A percentile compares a stretch with the other conserved stretches of the same genome.
phyloP scores from a whole-genome alignment of 2,329 filamentous ascomycete genomes.

The Fusarium subtropicale region DNA sequence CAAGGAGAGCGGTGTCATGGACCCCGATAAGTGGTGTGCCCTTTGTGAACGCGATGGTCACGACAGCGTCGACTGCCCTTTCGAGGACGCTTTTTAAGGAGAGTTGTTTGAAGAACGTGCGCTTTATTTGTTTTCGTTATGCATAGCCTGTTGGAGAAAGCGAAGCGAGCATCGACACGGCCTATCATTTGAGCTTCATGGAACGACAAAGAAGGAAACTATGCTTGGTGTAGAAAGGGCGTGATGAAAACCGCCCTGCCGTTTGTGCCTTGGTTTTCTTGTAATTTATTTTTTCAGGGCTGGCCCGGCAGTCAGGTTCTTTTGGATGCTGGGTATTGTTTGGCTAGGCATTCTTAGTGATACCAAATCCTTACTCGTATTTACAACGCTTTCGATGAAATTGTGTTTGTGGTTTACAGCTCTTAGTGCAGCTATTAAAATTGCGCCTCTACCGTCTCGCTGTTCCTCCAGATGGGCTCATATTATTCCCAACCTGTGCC shows the following conservation, averaged over 20 bases:
- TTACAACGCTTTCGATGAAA: slow-evolving; percentile 26
- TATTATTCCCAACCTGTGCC: slow-evolving; percentile 3
- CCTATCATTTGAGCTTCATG: slow-evolving; percentile 23
- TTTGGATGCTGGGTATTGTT: slow-evolving; percentile 43
- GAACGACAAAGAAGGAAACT: slow-evolving; percentile 25
- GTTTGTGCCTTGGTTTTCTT: slow-evolving; percentile 32
- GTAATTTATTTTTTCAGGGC: slow-evolving; percentile 26
- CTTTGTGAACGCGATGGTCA: slow-evolving; percentile 96
- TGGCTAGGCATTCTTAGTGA: slow-evolving; percentile 51
- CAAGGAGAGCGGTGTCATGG: slow-evolving; percentile 81
- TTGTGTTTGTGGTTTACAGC: slow-evolving; percentile 37
- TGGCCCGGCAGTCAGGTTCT: slow-evolving; percentile 30
- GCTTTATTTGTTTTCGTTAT: slow-evolving; percentile 20
- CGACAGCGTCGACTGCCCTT: slow-evolving; percentile 93
- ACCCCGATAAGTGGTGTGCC: slow-evolving; percentile 94
- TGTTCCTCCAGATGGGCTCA: background rate
- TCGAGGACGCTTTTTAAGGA: slow-evolving; percentile 80
- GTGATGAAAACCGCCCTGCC: slow-evolving; percentile 46
- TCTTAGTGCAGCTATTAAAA: background rate
- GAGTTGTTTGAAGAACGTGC: background rate
- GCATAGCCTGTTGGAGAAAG: slow-evolving; percentile 22
- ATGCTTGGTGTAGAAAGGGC: slow-evolving; percentile 42
- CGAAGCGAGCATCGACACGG: slow-evolving; percentile 35
- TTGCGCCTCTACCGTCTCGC: slow-evolving; percentile 1
- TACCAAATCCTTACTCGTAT: slow-evolving; percentile 50